Evolutionary conservation across 257 asterid genomes (phyloP).

Genomic region (Solanum clarkiae): DNA sequence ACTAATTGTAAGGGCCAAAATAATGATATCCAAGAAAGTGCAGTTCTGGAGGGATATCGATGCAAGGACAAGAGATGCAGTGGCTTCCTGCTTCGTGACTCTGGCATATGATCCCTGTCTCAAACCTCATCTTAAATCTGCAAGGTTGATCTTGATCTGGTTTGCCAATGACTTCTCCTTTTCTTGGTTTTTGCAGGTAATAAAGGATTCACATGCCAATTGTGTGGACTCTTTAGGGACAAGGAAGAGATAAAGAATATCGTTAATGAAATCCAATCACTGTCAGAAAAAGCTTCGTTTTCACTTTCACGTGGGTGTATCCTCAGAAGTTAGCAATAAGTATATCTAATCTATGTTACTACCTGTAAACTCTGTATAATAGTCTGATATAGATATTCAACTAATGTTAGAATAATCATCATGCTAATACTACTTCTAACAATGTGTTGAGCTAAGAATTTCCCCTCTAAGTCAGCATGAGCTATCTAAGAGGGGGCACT

Average conservation of each 20-base stretch:
- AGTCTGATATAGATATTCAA: background rate
- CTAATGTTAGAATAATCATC: background rate
- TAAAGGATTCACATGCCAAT: constrained; percentile 69
- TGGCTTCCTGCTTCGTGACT: constrained; percentile 62
- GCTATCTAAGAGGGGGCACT: background rate
- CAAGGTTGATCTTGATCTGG: background rate
- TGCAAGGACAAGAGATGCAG: constrained; percentile 52
- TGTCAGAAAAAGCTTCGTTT: constrained; percentile 46
- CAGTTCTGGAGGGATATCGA: constrained; percentile 78
- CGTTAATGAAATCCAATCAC: constrained; percentile 29
- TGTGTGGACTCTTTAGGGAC: constrained; percentile 72
- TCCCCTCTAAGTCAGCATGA: background rate
- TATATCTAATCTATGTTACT: background rate
- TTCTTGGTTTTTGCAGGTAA: constrained; percentile 30
- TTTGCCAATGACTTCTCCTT: background rate
- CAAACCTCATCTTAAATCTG: background rate
- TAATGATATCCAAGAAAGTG: constrained; percentile 82
- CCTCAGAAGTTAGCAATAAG: constrained; percentile 20
- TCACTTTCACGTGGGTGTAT: constrained; percentile 53
- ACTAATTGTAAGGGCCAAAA: constrained; percentile 36
- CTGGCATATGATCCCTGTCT: constrained; percentile 30
- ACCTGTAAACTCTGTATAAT: background rate
- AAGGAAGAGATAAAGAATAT: constrained; percentile 51
- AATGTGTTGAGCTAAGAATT: background rate
- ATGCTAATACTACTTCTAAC: background rate